Conservation (phyloP, 2,329 filamentous ascomycete species). For the Aspergillus sp. region DNA sequence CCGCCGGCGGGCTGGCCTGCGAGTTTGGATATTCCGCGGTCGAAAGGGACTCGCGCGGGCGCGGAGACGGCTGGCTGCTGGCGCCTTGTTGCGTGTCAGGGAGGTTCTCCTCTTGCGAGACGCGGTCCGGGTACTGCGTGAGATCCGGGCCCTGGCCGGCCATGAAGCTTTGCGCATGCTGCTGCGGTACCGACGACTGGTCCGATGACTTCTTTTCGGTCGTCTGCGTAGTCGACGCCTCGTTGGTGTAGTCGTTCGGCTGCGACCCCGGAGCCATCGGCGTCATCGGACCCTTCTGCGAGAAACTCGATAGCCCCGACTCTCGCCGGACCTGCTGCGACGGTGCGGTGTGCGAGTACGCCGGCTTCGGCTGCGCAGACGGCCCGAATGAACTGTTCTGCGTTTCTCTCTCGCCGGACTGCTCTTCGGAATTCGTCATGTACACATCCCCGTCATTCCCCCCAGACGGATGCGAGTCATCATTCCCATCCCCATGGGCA, state of each 20-base stretch:
- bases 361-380: constrained; percentile 40
- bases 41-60: constrained; percentile 16
- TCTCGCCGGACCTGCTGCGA: constrained; percentile 37
- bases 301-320: constrained; percentile 38
- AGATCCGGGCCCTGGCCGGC: constrained; percentile 46
- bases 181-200: constrained; percentile 57
- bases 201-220: constrained; percentile 73
- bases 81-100: constrained; percentile 54
- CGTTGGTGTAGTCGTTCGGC: constrained; percentile 60
- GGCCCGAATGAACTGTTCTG: constrained; percentile 41
- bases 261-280: constrained; percentile 51
- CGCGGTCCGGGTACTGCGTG: constrained; percentile 38
- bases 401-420: constrained; percentile 34
- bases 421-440: constrained; percentile 48
- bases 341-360: constrained; percentile 38
- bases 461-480: constrained; percentile 38
- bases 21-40: constrained; percentile 18
- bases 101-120: constrained; percentile 49
- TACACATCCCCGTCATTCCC: constrained; percentile 49
- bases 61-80: constrained; percentile 24
- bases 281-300: constrained; percentile 45
- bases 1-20: constrained; percentile 21
- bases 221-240: constrained; percentile 78
- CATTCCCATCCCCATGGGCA: constrained; percentile 43
- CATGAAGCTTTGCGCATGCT: constrained; percentile 55